phyloP scores from a whole-genome alignment of 2,329 filamentous ascomycete species.

The Xylaria sp. region DNA sequence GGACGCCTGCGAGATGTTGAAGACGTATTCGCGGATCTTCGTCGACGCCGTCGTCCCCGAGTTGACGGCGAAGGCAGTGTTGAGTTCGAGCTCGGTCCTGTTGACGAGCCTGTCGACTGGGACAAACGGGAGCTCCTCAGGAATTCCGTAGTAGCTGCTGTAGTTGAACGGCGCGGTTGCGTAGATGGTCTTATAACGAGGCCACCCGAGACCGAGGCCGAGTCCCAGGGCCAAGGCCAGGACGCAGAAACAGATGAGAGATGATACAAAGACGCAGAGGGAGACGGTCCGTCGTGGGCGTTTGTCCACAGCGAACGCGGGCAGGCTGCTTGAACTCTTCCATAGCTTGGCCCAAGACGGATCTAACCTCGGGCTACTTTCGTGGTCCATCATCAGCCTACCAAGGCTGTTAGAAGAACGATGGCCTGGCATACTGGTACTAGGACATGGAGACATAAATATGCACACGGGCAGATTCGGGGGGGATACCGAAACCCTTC shows the following conservation, averaged over 20 bases:
- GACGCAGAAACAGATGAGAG: slow-evolving; percentile 24
- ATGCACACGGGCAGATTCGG: background rate
- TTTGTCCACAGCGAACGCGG: slow-evolving; percentile 10
- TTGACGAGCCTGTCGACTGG: slow-evolving; percentile 33
- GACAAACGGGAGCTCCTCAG: slow-evolving; percentile 27
- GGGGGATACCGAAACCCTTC: background rate
- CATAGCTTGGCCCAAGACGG: slow-evolving; percentile 16
- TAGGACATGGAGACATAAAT: slow-evolving; percentile 1
- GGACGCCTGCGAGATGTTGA: slow-evolving; percentile 38
- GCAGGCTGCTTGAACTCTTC: slow-evolving; percentile 16
- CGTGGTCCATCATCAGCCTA: slow-evolving; percentile 23
- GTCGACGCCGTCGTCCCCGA: slow-evolving; percentile 7
- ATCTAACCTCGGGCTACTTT: slow-evolving; percentile 10
- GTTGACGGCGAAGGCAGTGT: slow-evolving; percentile 32
- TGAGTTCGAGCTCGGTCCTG: slow-evolving; percentile 33
- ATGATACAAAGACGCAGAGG: slow-evolving; percentile 25
- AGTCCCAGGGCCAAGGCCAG: slow-evolving; percentile 27
- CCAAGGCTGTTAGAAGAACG: slow-evolving; percentile 29
- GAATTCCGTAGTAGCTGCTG: slow-evolving; percentile 27
- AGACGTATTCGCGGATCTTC: slow-evolving; percentile 35
- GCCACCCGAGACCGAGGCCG: slow-evolving; percentile 28
- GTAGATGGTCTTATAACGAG: slow-evolving; percentile 12
- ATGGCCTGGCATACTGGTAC: slow-evolving; percentile 26
- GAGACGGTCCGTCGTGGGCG: slow-evolving; percentile 20
- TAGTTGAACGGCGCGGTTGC: slow-evolving; percentile 15